Conservation (phyloP, 2,329 filamentous ascomycete species). For the Monosporascus sp. region DNA sequence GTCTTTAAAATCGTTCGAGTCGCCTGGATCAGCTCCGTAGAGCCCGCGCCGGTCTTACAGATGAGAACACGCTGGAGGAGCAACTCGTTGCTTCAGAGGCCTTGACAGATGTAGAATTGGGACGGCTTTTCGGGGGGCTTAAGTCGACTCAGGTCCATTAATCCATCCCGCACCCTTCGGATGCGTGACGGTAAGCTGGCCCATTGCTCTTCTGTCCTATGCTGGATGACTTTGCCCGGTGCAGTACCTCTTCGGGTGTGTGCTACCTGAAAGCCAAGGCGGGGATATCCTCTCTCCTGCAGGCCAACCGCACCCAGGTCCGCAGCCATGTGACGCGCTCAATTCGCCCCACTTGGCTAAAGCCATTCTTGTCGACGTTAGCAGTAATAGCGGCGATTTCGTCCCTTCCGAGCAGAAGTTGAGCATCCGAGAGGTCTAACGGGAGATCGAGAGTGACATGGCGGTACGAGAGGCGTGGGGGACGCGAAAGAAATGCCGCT, state of each 20-base stretch:
- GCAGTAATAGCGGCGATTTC: conserved; percentile 21
- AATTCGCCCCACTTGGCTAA: conserved; percentile 17
- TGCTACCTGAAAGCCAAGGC: conserved; percentile 28
- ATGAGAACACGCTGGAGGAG: conserved; percentile 29
- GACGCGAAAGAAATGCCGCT: conserved; percentile 27
- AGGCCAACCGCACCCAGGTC: conserved; percentile 20
- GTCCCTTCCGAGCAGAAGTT: conserved; percentile 20
- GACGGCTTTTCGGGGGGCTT: conserved; percentile 21
- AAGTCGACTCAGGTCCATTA: conserved; percentile 13
- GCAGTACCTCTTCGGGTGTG: conserved; percentile 25
- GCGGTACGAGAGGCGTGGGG: conserved; percentile 27
- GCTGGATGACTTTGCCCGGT: conserved; percentile 19
- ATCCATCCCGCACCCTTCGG: conserved; percentile 13
- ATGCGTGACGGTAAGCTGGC: conserved; percentile 21
- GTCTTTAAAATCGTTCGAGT: conserved; percentile 27
- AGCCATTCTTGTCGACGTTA: conserved; percentile 24
- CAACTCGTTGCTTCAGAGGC: conserved; percentile 23
- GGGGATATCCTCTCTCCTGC: conserved; percentile 29
- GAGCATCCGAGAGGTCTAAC: conserved; percentile 22
- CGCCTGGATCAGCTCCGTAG: conserved; percentile 25
- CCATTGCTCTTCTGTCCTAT: conserved; percentile 18
- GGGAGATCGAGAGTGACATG: conserved; percentile 26
- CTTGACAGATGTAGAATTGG: conserved; percentile 17
- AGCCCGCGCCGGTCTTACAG: conserved; percentile 27
- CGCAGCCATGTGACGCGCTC: conserved; percentile 21